Evolutionary conservation across 495 filamentous ascomycete species (phyloP).

Genomic region (Penicillium ochrochloron): DNA sequence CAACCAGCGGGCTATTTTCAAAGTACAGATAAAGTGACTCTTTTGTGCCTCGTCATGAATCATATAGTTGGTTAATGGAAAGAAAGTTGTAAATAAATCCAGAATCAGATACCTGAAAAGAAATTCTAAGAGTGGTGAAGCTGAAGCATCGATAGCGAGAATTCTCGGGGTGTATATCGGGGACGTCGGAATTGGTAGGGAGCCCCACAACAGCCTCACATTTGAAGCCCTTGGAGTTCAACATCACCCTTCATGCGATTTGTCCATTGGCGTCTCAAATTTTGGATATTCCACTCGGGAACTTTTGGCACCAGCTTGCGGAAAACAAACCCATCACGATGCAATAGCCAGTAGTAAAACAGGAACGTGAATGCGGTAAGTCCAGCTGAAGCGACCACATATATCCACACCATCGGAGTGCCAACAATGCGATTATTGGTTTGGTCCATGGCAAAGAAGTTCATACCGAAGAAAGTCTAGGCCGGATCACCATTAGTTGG

Average conservation of each 20-base stretch:
- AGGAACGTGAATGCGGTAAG: not conserved
- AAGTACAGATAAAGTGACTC: not conserved
- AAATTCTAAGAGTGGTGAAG: not conserved
- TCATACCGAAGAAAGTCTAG: slow-evolving; percentile 1
- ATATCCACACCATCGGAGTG: slow-evolving; percentile 1
- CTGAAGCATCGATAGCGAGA: not conserved
- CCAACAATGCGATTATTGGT: not conserved
- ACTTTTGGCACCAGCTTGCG: not conserved
- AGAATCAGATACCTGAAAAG: not conserved
- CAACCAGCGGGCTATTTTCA: not conserved
- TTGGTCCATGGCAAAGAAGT: not conserved
- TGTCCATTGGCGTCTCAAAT: not conserved
- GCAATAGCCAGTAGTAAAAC: not conserved
- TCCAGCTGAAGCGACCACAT: not conserved
- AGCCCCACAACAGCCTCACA: not conserved
- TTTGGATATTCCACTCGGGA: not conserved
- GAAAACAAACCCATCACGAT: not conserved
- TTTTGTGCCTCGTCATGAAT: not conserved
- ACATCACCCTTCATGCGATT: not conserved
- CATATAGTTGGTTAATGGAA: not conserved
- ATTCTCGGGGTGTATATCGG: not conserved
- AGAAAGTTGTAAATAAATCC: not conserved
- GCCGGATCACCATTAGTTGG: not conserved
- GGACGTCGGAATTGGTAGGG: not conserved
- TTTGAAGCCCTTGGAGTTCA: not conserved